Conservation (phyloP, 441 rosid species). For the Cnidoscolus chayamansa region DNA sequence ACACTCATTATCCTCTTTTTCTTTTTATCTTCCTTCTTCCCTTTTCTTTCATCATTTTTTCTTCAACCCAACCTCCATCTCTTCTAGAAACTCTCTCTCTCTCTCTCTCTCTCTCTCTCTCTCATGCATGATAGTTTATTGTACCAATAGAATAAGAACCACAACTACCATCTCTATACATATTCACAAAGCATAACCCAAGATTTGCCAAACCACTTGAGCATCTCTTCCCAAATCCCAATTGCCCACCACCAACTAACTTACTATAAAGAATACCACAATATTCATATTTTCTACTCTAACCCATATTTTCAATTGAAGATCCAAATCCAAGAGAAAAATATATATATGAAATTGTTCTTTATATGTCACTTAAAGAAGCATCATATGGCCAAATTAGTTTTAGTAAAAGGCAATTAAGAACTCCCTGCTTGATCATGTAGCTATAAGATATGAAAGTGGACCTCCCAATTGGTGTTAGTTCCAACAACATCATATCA, state of each 20-base stretch:
- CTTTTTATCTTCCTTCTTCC: slow-evolving; percentile 24
- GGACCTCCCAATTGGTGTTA: slow-evolving; percentile 32
- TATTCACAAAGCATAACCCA: slow-evolving; percentile 12
- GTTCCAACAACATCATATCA: slow-evolving; percentile 38
- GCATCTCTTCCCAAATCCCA: slow-evolving; percentile 22
- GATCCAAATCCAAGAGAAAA: no score
- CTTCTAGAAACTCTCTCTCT: slow-evolving; percentile 48
- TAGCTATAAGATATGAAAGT: background rate
- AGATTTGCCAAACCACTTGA: slow-evolving; percentile 31
- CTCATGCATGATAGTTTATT: slow-evolving; percentile 33
- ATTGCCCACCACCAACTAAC: slow-evolving; percentile 34
- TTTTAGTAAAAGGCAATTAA: background rate
- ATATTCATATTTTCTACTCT: background rate
- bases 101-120: slow-evolving; percentile 7
- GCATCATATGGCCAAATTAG: background rate
- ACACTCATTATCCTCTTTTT: background rate
- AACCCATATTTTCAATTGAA: background rate
- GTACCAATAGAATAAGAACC: slow-evolving; percentile 45
- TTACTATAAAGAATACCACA: background rate
- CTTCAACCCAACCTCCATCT: slow-evolving; percentile 38
- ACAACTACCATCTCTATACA: slow-evolving; percentile 44
- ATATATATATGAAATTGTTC: background rate
- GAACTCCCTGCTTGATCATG: slow-evolving; percentile 3
- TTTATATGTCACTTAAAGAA: background rate
- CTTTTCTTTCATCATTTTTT: slow-evolving; percentile 21